Conservation (phyloP, 23 red algal genomes). For the Cyanidioschyzon merolae region DNA sequence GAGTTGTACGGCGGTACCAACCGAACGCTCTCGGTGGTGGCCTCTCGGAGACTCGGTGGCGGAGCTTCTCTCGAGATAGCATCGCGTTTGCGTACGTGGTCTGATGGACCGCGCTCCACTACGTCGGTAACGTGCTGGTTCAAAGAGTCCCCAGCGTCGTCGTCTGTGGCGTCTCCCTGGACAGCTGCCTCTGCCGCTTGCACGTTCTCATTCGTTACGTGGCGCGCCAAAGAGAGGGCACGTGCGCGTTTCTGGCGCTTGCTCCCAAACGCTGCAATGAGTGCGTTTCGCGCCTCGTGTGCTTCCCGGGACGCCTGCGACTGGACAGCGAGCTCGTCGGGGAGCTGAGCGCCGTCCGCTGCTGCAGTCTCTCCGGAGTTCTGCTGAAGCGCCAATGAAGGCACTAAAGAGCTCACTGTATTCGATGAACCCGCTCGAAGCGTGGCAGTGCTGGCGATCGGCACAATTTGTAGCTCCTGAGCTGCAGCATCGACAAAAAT, state of each 20-base stretch:
- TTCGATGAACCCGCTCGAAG: neutral
- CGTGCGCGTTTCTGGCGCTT: slow-evolving; percentile 8
- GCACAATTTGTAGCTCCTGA: neutral
- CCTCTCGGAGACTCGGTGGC: neutral
- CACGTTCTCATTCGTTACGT: neutral
- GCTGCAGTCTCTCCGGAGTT: neutral
- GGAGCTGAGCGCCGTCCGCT: neutral
- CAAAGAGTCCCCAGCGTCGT: neutral
- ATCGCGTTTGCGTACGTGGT: neutral
- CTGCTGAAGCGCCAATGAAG: neutral
- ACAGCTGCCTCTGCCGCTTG: neutral
- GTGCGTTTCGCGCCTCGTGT: neutral
- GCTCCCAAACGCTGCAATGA: slow-evolving; percentile 9
- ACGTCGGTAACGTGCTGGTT: neutral
- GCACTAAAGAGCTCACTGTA: neutral
- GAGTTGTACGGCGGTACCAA: neutral
- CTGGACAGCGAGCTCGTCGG: neutral
- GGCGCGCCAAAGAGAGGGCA: neutral
- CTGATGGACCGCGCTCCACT: neutral
- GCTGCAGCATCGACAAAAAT: neutral
- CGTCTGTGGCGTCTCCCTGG: neutral
- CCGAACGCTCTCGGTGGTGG: neutral
- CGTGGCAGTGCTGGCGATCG: neutral
- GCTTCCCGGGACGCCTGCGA: neutral
- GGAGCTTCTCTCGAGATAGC: neutral